These are phyloP conservation scores for Gastrolobium bilobum DNA, from an alignment of 306 rosid genomes.

Conservation along the genomic window DNA sequence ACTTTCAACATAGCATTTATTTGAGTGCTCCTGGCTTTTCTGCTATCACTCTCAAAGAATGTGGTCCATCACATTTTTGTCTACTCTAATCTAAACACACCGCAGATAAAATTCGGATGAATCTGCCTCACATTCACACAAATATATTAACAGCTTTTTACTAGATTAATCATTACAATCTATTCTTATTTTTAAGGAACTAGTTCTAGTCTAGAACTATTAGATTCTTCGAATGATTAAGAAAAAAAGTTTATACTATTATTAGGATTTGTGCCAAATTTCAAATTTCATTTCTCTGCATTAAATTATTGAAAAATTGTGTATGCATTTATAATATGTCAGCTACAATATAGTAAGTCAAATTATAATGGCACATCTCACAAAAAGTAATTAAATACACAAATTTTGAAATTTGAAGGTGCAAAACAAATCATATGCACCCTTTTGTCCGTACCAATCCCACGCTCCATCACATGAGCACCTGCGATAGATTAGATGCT, in stretches of 20 bases:
- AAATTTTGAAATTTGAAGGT: constrained; percentile 10
- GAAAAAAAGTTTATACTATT: neutral
- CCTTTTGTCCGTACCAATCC: constrained; percentile 2
- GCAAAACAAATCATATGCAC: constrained; percentile 18
- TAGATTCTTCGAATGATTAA: neutral
- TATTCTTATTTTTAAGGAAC: neutral
- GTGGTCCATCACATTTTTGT: too few species aligned
- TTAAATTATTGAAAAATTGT: neutral
- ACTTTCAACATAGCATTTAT: neutral
- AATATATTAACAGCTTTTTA: neutral
- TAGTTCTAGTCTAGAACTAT: neutral
- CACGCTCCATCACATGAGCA: constrained; percentile 50
- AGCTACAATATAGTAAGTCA: neutral
- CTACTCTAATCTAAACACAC: neutral
- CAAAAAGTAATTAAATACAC: neutral
- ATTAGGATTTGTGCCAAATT: too few species aligned
- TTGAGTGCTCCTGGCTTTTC: neutral
- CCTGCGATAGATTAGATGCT: constrained; percentile 34
- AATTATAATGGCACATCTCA: neutral
- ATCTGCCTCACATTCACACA: neutral
- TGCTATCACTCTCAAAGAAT: neutral
- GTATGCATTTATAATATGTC: neutral
- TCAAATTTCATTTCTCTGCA: neutral
- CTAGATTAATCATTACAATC: neutral
- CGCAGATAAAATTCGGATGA: neutral